Evolutionary conservation across 805 yeast genomes (phyloP).

Genomic region (Kazachstania bromeliacearum): DNA sequence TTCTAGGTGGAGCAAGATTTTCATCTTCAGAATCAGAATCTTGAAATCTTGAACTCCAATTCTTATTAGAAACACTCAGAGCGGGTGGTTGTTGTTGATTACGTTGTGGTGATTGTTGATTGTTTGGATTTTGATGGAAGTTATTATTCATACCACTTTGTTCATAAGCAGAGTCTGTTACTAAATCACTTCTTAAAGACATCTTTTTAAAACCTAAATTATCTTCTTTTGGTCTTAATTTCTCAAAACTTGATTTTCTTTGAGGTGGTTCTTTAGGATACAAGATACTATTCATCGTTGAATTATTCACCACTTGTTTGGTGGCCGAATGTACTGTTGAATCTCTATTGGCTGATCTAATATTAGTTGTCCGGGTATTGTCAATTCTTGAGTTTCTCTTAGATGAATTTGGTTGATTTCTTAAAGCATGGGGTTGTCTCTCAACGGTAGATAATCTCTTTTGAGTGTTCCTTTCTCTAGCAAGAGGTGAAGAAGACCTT

Average conservation of each 20-base stretch:
- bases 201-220: conserved; percentile 32
- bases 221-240: conserved; percentile 28
- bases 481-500: conserved; percentile 10
- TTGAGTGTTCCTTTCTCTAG: conserved; percentile 7
- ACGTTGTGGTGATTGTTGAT: conserved; percentile 13
- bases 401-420: neutral
- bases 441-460: conserved; percentile 10
- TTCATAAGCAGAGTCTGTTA: conserved; percentile 8
- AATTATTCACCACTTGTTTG: conserved; percentile 8
- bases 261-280: conserved; percentile 34
- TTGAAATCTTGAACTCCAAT: conserved; percentile 40
- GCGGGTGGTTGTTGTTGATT: conserved; percentile 9
- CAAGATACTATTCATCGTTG: conserved; percentile 13
- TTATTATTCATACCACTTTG: conserved; percentile 3
- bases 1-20: conserved; percentile 9
- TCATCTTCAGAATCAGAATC: conserved; percentile 59
- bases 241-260: conserved; percentile 51
- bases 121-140: conserved; percentile 6
- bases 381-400: conserved; percentile 1
- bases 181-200: conserved; percentile 28
- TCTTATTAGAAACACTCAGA: conserved; percentile 8
- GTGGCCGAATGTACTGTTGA: conserved; percentile 15
- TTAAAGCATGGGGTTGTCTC: neutral
- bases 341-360: neutral
- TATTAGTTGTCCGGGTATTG: neutral